A percentile compares a stretch with the other conserved stretches of the same genome.
phyloP scores from a whole-genome alignment of 75 land plant genomes.

The Pinus albicaulis region DNA sequence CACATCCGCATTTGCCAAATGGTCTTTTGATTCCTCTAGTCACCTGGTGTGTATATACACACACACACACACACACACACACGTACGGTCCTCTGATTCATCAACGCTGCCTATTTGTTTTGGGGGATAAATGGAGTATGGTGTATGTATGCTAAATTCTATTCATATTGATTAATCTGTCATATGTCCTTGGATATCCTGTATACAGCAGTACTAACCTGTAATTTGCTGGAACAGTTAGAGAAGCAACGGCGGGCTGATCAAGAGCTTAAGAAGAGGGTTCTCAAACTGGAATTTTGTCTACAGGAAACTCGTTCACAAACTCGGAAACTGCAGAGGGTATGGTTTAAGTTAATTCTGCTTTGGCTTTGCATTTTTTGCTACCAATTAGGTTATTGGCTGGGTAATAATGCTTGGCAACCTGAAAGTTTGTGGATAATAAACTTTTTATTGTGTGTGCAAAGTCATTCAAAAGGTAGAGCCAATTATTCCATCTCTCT shows the following conservation, averaged over 20 bases:
- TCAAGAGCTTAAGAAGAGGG: conserved; percentile 74
- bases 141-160: background rate
- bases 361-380: background rate
- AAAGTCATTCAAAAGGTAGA: background rate
- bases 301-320: conserved; percentile 81
- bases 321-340: conserved; percentile 70
- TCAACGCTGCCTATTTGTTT: background rate
- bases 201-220: background rate
- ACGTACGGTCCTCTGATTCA: too few relatives aligned
- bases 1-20: too few relatives aligned
- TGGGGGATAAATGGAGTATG: background rate
- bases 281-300: conserved; percentile 79
- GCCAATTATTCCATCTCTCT: background rate
- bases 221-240: conserved; percentile 30
- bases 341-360: conserved; percentile 12
- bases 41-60: too few relatives aligned
- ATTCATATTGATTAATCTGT: background rate
- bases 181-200: background rate
- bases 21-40: too few relatives aligned
- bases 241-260: conserved; percentile 71
- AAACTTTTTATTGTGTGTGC: background rate
- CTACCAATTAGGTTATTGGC: background rate
- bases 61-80: too few relatives aligned
- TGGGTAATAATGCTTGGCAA: background rate
- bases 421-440: background rate